phyloP scores from a whole-genome alignment of 1,139 yeast genomes.

The Blastobotrys malaysiensis region DNA sequence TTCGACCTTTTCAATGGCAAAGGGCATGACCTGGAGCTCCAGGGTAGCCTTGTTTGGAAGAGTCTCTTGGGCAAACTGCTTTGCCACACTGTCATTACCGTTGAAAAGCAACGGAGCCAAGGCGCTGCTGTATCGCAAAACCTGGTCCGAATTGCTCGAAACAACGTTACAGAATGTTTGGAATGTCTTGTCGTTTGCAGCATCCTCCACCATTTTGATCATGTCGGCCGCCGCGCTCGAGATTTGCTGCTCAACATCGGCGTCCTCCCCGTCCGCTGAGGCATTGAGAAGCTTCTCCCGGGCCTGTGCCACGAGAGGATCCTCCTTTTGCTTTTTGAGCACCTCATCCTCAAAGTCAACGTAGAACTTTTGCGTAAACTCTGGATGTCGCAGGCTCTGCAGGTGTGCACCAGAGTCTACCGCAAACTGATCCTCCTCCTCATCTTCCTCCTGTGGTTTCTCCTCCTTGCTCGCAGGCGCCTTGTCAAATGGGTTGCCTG shows the following conservation, averaged over 20 bases:
- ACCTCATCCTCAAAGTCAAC: slow-evolving; percentile 10
- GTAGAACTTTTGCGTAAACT: slow-evolving; percentile 9
- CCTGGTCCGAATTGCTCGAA: slow-evolving; percentile 79
- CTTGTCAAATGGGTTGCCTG: slow-evolving; percentile 22
- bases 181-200: slow-evolving; percentile 56
- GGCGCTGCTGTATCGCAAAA: slow-evolving; percentile 63
- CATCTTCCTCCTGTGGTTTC: slow-evolving; percentile 4
- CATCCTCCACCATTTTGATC: slow-evolving; percentile 21
- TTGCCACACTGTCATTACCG: slow-evolving; percentile 52
- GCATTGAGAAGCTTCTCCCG: slow-evolving; percentile 8
- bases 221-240: slow-evolving; percentile 13
- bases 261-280: slow-evolving; percentile 14
- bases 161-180: slow-evolving; percentile 70
- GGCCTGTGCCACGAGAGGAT: slow-evolving; percentile 24
- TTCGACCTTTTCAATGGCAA: slow-evolving; percentile 79
- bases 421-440: slow-evolving; percentile 2
- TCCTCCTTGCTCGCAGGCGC: slow-evolving; percentile 2
- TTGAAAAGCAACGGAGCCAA: slow-evolving; percentile 70
- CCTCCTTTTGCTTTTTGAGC: slow-evolving; percentile 6
- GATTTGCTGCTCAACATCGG: neutral
- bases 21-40: slow-evolving; percentile 93
- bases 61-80: slow-evolving; percentile 37
- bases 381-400: slow-evolving; percentile 1
- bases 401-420: slow-evolving; percentile 1
- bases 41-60: slow-evolving; percentile 55